Conservation (phyloP, 768 basidiomycete genomes). For the Suillus fuscotomentosus region DNA sequence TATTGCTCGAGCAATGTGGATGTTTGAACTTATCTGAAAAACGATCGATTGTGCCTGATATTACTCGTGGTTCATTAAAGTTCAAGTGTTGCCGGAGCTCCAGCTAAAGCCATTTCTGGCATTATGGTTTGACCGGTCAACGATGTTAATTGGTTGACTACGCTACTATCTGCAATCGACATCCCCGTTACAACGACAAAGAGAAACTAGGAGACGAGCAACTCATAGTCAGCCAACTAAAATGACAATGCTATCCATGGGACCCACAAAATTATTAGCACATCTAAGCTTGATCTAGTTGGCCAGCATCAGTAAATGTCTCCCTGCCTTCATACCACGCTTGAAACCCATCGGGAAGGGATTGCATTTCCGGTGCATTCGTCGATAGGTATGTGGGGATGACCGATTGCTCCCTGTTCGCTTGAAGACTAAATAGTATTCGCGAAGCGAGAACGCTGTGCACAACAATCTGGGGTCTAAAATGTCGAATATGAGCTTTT, state of each 20-base stretch:
- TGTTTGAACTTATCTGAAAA: too few relatives aligned
- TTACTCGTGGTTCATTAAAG: too few relatives aligned
- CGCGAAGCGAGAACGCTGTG: slow-evolving; percentile 7
- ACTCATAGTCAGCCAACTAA: background rate
- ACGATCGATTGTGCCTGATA: too few relatives aligned
- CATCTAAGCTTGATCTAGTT: background rate
- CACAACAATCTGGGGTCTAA: slow-evolving; percentile 1
- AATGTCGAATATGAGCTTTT: background rate
- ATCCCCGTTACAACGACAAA: background rate
- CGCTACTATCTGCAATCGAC: too few relatives aligned
- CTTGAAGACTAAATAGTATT: slow-evolving; percentile 4
- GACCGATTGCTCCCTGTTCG: background rate
- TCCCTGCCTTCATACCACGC: background rate
- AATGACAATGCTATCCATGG: background rate
- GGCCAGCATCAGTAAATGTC: background rate
- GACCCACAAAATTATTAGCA: background rate
- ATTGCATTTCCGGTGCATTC: background rate
- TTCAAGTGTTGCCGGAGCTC: too few relatives aligned
- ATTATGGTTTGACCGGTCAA: too few relatives aligned
- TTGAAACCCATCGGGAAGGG: background rate
- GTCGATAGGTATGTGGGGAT: background rate
- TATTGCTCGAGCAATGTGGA: too few relatives aligned
- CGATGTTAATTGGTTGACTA: too few relatives aligned
- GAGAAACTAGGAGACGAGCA: background rate
- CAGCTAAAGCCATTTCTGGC: too few relatives aligned